These are phyloP conservation scores for Tylopilus sp. DNA, from an alignment of 768 basidiomycete genomes.

Conservation along the genomic window DNA sequence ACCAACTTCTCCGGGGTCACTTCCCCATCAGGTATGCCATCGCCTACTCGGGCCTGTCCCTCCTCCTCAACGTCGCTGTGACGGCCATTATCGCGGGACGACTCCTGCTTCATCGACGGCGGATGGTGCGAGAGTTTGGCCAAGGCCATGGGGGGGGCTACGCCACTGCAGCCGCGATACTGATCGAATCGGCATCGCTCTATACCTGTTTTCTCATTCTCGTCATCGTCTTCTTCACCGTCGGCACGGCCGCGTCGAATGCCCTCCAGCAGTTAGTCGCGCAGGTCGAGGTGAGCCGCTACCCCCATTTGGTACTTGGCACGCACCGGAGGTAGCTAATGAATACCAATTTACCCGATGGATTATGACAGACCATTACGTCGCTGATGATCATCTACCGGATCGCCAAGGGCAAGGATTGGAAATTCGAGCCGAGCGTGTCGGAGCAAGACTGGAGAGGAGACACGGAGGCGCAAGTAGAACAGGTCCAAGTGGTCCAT, in stretches of 20 bases:
- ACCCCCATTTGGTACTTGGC: background rate
- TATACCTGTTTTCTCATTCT: slow-evolving; percentile 15
- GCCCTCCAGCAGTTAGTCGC: slow-evolving; percentile 16
- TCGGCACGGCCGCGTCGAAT: slow-evolving; percentile 1
- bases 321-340: background rate
- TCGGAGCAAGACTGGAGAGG: slow-evolving; percentile 18
- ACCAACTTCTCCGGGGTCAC: background rate
- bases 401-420: slow-evolving; percentile 17
- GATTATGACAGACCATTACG: slow-evolving; percentile 9
- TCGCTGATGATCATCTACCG: slow-evolving; percentile 21
- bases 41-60: slow-evolving; percentile 9
- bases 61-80: slow-evolving; percentile 14
- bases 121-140: slow-evolving; percentile 11
- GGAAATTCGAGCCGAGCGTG: slow-evolving; percentile 5
- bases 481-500: background rate
- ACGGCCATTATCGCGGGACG: slow-evolving; percentile 16
- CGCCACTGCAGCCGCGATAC: slow-evolving; percentile 4
- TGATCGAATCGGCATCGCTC: slow-evolving; percentile 21
- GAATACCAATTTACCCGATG: background rate
- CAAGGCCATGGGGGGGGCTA: slow-evolving; percentile 13
- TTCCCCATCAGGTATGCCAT: background rate
- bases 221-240: slow-evolving; percentile 8
- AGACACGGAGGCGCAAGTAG: background rate
- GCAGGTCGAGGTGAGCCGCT: slow-evolving; percentile 19
- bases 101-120: slow-evolving; percentile 14